A percentile compares a stretch with the other conserved stretches of the same genome.
Conservation (phyloP, 2,329 filamentous ascomycete genomes). For the Conoideocrella luteorostrata region DNA sequence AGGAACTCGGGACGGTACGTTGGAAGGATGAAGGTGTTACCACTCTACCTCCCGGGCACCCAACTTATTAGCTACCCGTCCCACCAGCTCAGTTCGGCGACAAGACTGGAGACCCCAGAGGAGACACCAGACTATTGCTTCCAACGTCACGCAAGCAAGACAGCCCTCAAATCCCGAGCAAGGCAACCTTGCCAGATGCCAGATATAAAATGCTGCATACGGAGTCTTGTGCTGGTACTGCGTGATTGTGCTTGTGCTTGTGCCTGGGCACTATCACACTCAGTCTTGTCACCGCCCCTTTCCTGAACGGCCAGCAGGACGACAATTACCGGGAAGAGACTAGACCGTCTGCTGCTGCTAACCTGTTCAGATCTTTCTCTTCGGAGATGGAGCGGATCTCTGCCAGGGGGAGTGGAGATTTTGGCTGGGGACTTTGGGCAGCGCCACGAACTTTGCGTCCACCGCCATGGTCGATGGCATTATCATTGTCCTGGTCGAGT, state of each 20-base stretch:
- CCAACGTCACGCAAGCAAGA: conserved; percentile 3
- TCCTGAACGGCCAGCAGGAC: conserved; percentile 6
- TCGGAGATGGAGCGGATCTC: conserved; percentile 1
- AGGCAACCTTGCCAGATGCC: too few relatives aligned
- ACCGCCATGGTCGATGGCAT: too few relatives aligned
- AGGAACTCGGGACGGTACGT: too few relatives aligned
- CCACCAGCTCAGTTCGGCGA: too few relatives aligned
- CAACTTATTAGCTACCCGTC: neutral
- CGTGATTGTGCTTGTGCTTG: too few relatives aligned
- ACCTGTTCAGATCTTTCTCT: neutral
- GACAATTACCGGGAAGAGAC: neutral
- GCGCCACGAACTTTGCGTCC: too few relatives aligned
- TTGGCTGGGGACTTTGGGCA: neutral
- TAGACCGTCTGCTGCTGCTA: neutral
- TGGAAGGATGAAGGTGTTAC: too few relatives aligned
- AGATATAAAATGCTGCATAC: too few relatives aligned
- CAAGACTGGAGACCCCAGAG: neutral
- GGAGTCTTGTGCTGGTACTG: too few relatives aligned
- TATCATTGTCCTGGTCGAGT: too few relatives aligned
- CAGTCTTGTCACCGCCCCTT: conserved; percentile 15
- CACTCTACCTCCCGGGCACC: neutral
- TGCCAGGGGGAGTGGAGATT: neutral
- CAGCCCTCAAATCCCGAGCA: conserved; percentile 9
- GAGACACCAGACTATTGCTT: neutral
- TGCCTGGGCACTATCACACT: conserved; percentile 4